Evolutionary conservation across 345 rosid species (phyloP), one percentile per base, ranked within the genome.

Genomic region (Gossypium sturtianum): DNA sequence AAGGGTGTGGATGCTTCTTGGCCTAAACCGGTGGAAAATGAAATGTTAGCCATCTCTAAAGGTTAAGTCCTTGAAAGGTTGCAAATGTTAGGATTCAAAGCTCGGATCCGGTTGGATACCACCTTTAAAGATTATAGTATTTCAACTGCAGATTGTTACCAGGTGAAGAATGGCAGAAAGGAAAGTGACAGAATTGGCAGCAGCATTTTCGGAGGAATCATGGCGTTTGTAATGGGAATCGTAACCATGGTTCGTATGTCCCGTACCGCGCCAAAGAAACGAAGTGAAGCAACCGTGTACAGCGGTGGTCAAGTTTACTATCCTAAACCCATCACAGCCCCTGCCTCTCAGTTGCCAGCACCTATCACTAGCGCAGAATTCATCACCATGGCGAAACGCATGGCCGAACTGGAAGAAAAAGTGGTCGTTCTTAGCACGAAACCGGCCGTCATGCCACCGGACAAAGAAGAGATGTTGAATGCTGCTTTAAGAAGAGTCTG

Each of bases 381-480:
- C 90, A 66, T 82, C 81, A 74, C 79, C 11, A 85, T 95, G 92
- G 78, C 84, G 86, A 83, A 79, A 78, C 91, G 91, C 75, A 87
- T 95, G 83, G 85, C 89, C 12, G 92, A 88, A 17, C 66, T 93
- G 51, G 99, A 95, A 75, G 93, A 90, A 75, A 91, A 84, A 73
- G 82, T 86, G 61, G 81, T 59, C 34, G 45, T 49, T 59, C 82
- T 95, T 66, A 78, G 77, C 23, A 47, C 72, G 27, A 89, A 84
- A 75, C 84, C 85, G 51, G 57, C 73, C 1, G 9, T 77, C 5
- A 47, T 90, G 81, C 80, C 91, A 2, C 71, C 85, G 1, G 96
- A 90, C 75, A 95, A 89, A 71, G 90, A 91, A 85, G 88, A 86
- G 81, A 78, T 85, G 89, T 79, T 95, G 63, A 80, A 82, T 58